phyloP scores from a whole-genome alignment of 345 rosid genomes.

The Populus alba region DNA sequence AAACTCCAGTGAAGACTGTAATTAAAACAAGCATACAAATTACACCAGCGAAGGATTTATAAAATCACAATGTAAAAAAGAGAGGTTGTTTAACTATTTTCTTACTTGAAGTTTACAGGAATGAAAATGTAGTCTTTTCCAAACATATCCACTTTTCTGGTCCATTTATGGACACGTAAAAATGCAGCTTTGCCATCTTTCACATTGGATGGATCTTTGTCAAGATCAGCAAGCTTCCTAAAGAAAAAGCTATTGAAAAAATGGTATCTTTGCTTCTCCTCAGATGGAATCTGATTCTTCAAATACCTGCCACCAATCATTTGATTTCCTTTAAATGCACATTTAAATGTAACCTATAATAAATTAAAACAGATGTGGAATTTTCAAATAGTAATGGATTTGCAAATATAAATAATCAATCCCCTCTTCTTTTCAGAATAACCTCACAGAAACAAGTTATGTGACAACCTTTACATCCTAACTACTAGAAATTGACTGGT shows the following conservation, averaged over 20 bases:
- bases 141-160: conserved; percentile 90
- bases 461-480: not conserved
- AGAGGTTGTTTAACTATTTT: conserved; percentile 5
- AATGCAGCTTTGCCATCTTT: conserved; percentile 96
- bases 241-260: conserved; percentile 99
- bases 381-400: not conserved
- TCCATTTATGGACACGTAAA: conserved; percentile 94
- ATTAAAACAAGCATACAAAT: conserved; percentile 24
- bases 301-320: conserved; percentile 57
- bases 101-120: conserved; percentile 92
- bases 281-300: conserved; percentile 65
- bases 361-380: not conserved
- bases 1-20: conserved; percentile 98
- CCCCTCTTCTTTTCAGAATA: not conserved
- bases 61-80: not conserved
- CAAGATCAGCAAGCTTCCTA: conserved; percentile 96
- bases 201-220: conserved; percentile 95
- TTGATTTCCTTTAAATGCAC: too few species aligned
- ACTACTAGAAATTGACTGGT: conserved; percentile 2
- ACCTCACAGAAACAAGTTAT: not conserved
- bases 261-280: conserved; percentile 68
- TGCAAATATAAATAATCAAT: not conserved
- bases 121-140: conserved; percentile 89
- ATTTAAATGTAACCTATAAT: not conserved
- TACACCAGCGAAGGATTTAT: conserved; percentile 14